Percentiles rank a stretch among this genome's conserved stretches.
phyloP scores from a whole-genome alignment of 148 eudicot species.

The Silene latifolia region DNA sequence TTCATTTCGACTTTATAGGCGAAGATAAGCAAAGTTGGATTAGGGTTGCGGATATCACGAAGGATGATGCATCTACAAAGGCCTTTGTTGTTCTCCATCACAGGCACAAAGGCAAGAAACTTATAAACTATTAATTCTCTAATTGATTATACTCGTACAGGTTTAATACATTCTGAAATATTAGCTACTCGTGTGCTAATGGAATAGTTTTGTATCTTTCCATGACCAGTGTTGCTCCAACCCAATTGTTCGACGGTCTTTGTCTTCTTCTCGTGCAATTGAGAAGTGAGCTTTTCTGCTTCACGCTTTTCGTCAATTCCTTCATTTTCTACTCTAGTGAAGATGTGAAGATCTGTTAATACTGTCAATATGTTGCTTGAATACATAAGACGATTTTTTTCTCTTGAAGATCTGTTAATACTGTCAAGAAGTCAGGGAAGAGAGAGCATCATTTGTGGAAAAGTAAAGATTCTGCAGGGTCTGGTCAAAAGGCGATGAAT shows the following conservation, averaged over 20 bases:
- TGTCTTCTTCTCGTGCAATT: slow-evolving; percentile 21
- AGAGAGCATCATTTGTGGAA: slow-evolving; percentile 87
- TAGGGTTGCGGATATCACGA: slow-evolving; percentile 6
- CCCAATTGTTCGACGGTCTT: slow-evolving; percentile 10
- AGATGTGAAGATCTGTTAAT: slow-evolving; percentile 35
- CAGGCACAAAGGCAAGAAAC: slow-evolving; percentile 19
- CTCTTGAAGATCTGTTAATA: slow-evolving; percentile 34
- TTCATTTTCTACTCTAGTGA: not conserved
- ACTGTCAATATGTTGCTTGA: not conserved
- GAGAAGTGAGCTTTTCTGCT: slow-evolving; percentile 44
- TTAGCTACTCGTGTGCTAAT: not conserved
- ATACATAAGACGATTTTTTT: too few species aligned
- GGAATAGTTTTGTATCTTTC: not conserved
- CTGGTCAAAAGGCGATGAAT: slow-evolving; percentile 86
- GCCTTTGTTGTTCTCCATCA: not conserved
- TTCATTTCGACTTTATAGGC: not conserved
- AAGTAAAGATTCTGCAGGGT: slow-evolving; percentile 71
- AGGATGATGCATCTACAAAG: slow-evolving; percentile 9
- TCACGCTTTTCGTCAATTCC: not conserved
- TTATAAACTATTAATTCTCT: not conserved
- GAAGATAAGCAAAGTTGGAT: not conserved
- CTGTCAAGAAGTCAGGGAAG: slow-evolving; percentile 49
- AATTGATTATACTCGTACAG: not conserved
- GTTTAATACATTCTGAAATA: not conserved
- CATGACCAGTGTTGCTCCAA: slow-evolving; percentile 10